Evolutionary conservation across 2,329 filamentous ascomycete genomes (phyloP).

Genomic region (Drechslerella coelobrocha): DNA sequence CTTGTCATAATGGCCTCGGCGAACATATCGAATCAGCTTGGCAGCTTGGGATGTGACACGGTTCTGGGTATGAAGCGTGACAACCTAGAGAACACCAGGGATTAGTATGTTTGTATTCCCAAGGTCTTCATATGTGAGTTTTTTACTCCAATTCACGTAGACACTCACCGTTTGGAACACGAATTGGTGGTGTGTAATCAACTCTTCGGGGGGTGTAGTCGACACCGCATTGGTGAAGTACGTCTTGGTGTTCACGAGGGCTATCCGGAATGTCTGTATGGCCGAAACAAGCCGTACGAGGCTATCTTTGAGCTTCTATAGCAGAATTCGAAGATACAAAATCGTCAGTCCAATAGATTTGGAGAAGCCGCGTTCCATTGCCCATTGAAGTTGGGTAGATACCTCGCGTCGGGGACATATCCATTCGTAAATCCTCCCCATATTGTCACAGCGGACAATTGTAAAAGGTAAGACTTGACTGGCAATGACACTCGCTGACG

Average conservation of each 20-base stretch:
- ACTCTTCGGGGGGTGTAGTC: slow-evolving; percentile 8
- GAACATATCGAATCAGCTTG: slow-evolving; percentile 27
- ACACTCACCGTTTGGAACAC: slow-evolving; percentile 38
- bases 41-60: slow-evolving; percentile 17
- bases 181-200: slow-evolving; percentile 18
- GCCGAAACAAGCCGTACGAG: slow-evolving; percentile 27
- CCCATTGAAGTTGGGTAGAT: too few relatives aligned
- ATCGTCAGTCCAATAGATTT: not conserved
- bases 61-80: slow-evolving; percentile 35
- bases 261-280: slow-evolving; percentile 27
- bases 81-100: slow-evolving; percentile 3
- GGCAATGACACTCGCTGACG: too few relatives aligned
- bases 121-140: not conserved
- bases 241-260: slow-evolving; percentile 11
- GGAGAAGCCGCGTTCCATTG: not conserved
- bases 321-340: not conserved
- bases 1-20: slow-evolving; percentile 18
- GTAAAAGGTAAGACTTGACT: too few relatives aligned
- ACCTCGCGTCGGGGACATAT: too few relatives aligned
- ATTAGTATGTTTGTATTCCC: not conserved
- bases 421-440: too few relatives aligned
- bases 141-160: not conserved
- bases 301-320: slow-evolving; percentile 28
- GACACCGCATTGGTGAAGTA: slow-evolving; percentile 39
- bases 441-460: too few relatives aligned